These are phyloP conservation scores for Blakeslea trispora DNA, from an alignment of 371 early-diverging fungal species.

Conservation along the genomic window DNA sequence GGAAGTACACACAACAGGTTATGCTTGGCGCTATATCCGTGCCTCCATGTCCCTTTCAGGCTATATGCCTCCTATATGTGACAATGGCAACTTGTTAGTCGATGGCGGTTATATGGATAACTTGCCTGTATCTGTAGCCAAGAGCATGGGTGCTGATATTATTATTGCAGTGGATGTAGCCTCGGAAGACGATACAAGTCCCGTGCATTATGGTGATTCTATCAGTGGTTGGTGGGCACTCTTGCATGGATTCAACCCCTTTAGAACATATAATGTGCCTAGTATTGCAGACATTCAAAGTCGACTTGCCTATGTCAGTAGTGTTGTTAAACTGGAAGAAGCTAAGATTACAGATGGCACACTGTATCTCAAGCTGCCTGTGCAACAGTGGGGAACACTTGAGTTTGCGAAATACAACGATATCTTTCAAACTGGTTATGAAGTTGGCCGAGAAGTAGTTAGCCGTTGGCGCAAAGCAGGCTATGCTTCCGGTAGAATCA, in stretches of 20 bases:
- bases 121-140: conserved; percentile 95
- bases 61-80: conserved; percentile 93
- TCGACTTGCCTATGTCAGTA: conserved; percentile 95
- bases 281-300: conserved; percentile 98
- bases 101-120: conserved; percentile 99
- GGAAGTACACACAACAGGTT: conserved; percentile 92
- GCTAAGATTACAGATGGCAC: conserved; percentile 87
- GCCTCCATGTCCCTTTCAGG: conserved; percentile 99
- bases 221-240: conserved; percentile 95
- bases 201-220: conserved; percentile 92
- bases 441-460: conserved; percentile 83
- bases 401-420: conserved; percentile 89
- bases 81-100: conserved; percentile 94
- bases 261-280: conserved; percentile 78
- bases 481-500: conserved; percentile 45
- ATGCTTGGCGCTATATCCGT: conserved; percentile 97
- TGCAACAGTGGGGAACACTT: conserved; percentile 85
- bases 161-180: conserved; percentile 98
- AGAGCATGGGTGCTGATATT: conserved; percentile 86
- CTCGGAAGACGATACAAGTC: conserved; percentile 88
- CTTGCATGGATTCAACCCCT: conserved; percentile 74
- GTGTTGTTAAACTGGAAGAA: conserved; percentile 87
- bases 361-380: conserved; percentile 89
- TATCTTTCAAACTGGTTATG: conserved; percentile 91
- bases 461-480: conserved; percentile 85